Base-by-base conservation (phyloP, 768 basidiomycete genomes). In the Cubamyces sp. region DNA sequence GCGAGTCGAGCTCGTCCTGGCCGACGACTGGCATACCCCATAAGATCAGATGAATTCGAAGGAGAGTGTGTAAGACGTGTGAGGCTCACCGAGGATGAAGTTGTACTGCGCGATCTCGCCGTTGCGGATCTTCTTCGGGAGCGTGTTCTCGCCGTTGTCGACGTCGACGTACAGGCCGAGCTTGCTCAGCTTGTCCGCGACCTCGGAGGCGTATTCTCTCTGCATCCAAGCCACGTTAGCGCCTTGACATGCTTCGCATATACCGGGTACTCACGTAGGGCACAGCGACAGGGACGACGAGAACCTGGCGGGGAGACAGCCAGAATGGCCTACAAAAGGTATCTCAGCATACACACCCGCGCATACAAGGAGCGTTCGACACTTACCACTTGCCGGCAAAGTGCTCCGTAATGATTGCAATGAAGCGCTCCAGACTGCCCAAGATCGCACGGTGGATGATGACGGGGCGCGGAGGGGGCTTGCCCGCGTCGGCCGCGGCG, bases 361-460 rank as follows among this genome's bases (percentile, higher is more conserved):
- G 5, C 5, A 14, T 23, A 15, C 21, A 0, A 5, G 48, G 28
- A 12, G 11, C 6, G 21, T 18, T 1, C 51, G 7, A 6, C 11
- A 78, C 85, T 39, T 68, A 92, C 96, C 97, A 99, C 79, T 98
- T 98, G 12, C 97, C 97, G 46, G 88, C 96, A 71, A 94, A 96
- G 72, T 98, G 95, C 74, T 99, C 97, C 3, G 94, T 98, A 64
- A 96, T 87, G 70, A 98, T 98, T 46, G 94, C 96, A 55, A 97
- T 93, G 79, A 98, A 98, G 1, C 97, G 82, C 76, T 99, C 97
- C 30, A 99, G 73, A 71, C 89, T 92, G 34, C 97, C 97, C 61
- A 98, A 73, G 72, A 98, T 94, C 1, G 97, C 96, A 64, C 97
- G 91, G 75, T 98, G 97, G 66, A 99, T 97, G 80, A 99, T 98